Conservation (phyloP, 257 asterid species). For the Scutellaria baicalensis region DNA sequence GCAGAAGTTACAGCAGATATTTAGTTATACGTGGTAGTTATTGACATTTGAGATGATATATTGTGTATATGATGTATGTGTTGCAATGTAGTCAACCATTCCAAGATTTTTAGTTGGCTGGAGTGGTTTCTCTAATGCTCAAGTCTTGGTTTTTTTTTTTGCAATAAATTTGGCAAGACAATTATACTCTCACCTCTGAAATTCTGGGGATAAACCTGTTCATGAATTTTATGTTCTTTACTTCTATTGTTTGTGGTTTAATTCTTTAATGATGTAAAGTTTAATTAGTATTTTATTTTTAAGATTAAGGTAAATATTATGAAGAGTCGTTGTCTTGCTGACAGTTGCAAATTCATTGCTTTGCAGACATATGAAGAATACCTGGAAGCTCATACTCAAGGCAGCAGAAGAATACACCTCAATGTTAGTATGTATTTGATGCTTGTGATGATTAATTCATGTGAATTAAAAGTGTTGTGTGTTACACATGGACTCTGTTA, state of each 20-base stretch:
- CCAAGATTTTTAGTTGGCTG: not conserved
- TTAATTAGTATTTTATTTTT: not conserved
- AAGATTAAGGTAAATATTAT: not conserved
- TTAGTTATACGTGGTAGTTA: not conserved
- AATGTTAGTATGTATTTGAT: constrained; percentile 47
- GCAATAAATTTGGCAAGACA: not conserved
- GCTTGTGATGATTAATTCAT: constrained; percentile 2
- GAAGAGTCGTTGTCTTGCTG: constrained; percentile 13
- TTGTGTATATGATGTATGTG: not conserved
- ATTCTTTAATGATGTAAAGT: constrained; percentile 1
- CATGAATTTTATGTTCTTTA: constrained; percentile 3
- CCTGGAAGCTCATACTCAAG: constrained; percentile 70
- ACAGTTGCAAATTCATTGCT: constrained; percentile 15
- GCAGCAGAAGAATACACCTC: constrained; percentile 36
- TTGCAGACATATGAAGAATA: constrained; percentile 95
- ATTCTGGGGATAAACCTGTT: not conserved
- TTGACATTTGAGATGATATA: not conserved
- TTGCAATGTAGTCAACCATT: not conserved
- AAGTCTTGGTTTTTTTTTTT: not conserved
- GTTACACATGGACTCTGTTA: not conserved
- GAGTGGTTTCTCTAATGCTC: not conserved
- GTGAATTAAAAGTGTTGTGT: constrained; percentile 1
- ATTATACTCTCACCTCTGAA: not conserved
- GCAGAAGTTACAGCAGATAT: not conserved
- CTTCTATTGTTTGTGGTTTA: not conserved